Base-by-base conservation (phyloP, 352 stramenopile genomes). In the Phytophthora uliginosa region DNA sequence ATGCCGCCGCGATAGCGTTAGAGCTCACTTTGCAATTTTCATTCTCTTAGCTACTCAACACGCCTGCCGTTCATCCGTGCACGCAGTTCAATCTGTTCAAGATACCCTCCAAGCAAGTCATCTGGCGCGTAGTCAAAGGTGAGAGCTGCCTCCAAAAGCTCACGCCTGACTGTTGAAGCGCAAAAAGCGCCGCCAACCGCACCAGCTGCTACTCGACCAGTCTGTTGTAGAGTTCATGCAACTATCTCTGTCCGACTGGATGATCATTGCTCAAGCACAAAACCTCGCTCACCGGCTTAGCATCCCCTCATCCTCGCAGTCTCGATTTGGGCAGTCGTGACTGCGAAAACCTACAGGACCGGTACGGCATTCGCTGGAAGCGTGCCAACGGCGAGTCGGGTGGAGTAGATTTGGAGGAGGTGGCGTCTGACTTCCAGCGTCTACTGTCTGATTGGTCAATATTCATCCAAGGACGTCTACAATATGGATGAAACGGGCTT, bases 91-190 rank as follows among this genome's bases (percentile, higher is more conserved):
- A 52, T 12, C 26, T 63, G n/a, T 20, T 45, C 15, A 53, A 59
- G 17, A 34, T 17, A 6, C 63, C 53, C 12, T 70, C 42, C 1
- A 58, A 63, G 15, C 63, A 63, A 59, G 24, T 59, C 2, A 63
- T 70, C 7, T 51, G 3, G 24, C 36, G 62, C 1, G 52, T 62
- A 12, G 0, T 69, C 20, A 69, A 57, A 17, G 10, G 9, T 2
- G 52, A 62, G 40, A 36, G 10, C 24, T 18, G 1, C 8, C 62
- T 57, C 20, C 24, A 24, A 2, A 3, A 4, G 12, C 13, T 67
- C 13, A 56, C 53, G 4, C 26, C 12, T 31, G 53, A 63, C 4
- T 58, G n/a, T n/a, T n/a, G n/a, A n/a, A n/a, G n/a, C n/a, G n/a
- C n/a, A n/a, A n/a, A n/a, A n/a, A n/a, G n/a, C n/a, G n/a, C n/a